These are phyloP conservation scores for Berberis thunbergii DNA, from an alignment of 164 flowering plant genomes.

Conservation along the genomic window DNA sequence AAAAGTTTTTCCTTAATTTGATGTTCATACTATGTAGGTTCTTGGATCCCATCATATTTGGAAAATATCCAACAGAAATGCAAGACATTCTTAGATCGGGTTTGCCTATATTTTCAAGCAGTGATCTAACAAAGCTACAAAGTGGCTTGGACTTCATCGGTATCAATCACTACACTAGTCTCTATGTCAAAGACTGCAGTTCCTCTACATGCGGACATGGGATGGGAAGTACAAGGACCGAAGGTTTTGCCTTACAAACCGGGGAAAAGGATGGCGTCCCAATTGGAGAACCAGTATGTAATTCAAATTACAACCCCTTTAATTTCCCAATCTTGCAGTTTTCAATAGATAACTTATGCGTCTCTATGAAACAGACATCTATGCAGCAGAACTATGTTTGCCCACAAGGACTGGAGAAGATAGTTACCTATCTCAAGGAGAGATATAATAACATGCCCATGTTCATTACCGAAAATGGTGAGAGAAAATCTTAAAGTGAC, in stretches of 20 bases:
- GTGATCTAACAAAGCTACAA: conserved; percentile 22
- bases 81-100: conserved; percentile 24
- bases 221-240: conserved; percentile 30
- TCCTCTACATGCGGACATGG: conserved; percentile 31
- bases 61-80: conserved; percentile 55
- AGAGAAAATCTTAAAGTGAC: neutral
- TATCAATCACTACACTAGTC: conserved; percentile 50
- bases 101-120: conserved; percentile 34
- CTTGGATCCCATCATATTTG: conserved; percentile 47
- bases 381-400: conserved; percentile 31
- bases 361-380: conserved; percentile 25
- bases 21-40: conserved; percentile 30
- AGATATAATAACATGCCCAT: conserved; percentile 52
- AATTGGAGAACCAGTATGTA: conserved; percentile 48
- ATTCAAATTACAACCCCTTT: neutral
- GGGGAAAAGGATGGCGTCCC: conserved; percentile 27
- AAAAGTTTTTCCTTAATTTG: too few relatives aligned
- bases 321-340: neutral
- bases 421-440: conserved; percentile 40
- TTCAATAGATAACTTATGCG: neutral
- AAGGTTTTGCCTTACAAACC: conserved; percentile 24
- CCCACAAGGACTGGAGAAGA: conserved; percentile 54
- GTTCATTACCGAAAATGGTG: conserved; percentile 61
- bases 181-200: conserved; percentile 44
- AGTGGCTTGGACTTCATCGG: conserved; percentile 52